Conservation (phyloP, 371 early-diverging fungal species). For the Phascolomyces articulosus region DNA sequence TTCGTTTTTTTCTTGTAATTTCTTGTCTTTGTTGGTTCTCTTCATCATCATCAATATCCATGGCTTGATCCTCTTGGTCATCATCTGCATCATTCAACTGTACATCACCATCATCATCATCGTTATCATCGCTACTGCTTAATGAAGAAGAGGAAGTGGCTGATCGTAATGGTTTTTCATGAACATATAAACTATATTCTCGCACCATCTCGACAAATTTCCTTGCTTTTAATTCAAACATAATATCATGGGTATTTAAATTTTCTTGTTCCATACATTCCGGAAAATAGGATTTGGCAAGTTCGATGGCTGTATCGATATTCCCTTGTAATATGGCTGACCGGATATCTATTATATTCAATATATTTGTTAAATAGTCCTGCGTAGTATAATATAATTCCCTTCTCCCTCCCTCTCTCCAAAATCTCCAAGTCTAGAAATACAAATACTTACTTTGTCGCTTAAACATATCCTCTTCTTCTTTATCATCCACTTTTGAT, state of each 20-base stretch:
- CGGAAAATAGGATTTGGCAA: conserved; percentile 69
- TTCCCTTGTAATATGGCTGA: conserved; percentile 67
- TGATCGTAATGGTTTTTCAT: not conserved
- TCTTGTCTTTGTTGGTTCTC: not conserved
- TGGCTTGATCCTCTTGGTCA: not conserved
- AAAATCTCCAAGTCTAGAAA: too few species aligned
- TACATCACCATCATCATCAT: not conserved
- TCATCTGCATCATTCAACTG: too few species aligned
- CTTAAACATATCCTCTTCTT: conserved; percentile 33
- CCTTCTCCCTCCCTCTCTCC: too few species aligned
- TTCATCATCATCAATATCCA: not conserved
- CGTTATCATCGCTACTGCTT: conserved; percentile 2
- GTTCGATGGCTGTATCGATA: conserved; percentile 71
- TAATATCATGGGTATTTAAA: conserved; percentile 53
- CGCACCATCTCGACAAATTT: conserved; percentile 85
- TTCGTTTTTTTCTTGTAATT: not conserved
- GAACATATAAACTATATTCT: conserved; percentile 33
- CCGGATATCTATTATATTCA: conserved; percentile 61
- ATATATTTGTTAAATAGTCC: conserved; percentile 1
- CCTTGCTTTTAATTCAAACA: conserved; percentile 79
- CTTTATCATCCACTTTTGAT: conserved; percentile 8
- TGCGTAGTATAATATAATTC: not conserved
- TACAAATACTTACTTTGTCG: conserved; percentile 28
- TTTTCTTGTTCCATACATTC: conserved; percentile 48
- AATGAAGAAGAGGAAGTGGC: not conserved